phyloP scores from a whole-genome alignment of 441 rosid species.

The Rhodomyrtus psidioides region DNA sequence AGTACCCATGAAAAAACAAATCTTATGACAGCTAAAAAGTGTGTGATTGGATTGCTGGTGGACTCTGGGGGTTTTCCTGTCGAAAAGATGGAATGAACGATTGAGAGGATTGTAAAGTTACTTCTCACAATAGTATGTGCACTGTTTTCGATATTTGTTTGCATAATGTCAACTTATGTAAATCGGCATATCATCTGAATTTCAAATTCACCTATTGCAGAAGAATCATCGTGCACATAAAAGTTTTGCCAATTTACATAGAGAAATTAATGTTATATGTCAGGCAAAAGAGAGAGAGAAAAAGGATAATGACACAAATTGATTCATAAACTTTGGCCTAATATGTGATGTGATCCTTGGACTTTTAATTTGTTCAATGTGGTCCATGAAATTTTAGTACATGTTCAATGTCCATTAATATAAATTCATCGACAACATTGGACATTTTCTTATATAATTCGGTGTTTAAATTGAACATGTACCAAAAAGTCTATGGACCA shows the following conservation, averaged over 20 bases:
- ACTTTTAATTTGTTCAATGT: too few species aligned
- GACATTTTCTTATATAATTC: too few species aligned
- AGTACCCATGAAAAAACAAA: not conserved
- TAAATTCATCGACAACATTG: too few species aligned
- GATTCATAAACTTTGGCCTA: too few species aligned
- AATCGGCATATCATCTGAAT: not conserved
- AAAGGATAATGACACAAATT: too few species aligned
- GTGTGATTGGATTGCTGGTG: not conserved
- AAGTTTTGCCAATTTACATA: not conserved
- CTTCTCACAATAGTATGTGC: not conserved
- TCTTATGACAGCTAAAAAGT: not conserved
- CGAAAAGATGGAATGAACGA: not conserved
- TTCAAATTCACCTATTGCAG: not conserved
- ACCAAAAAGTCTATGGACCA: too few species aligned
- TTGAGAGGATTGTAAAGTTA: not conserved
- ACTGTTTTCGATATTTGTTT: not conserved
- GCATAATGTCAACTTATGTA: not conserved
- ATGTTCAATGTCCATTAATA: too few species aligned
- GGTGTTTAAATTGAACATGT: too few species aligned
- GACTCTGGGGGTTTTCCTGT: not conserved
- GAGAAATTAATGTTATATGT: not conserved
- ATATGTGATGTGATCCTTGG: too few species aligned
- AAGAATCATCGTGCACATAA: not conserved
- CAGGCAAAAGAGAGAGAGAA: too few species aligned
- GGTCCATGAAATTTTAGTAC: too few species aligned